Percentiles rank a stretch among this genome's conserved stretches.
These are phyloP conservation scores for Nematodospora anomalae DNA, from an alignment of 1,139 yeast genomes.

Conservation along the genomic window DNA sequence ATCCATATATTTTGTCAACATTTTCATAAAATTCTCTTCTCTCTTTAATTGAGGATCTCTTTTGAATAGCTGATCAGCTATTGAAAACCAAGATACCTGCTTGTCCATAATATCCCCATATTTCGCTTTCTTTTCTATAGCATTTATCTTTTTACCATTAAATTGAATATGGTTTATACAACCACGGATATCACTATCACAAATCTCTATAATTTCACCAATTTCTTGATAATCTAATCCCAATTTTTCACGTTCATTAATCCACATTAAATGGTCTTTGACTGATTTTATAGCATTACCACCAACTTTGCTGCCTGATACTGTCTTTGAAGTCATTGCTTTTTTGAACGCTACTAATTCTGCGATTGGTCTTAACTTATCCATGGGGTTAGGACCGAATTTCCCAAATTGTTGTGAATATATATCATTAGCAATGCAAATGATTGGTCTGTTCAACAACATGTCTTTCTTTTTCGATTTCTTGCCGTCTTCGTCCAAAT, in stretches of 20 bases:
- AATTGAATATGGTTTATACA: slow-evolving; percentile 85
- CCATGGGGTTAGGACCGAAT: slow-evolving; percentile 51
- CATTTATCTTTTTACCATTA: slow-evolving; percentile 32
- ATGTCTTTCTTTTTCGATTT: slow-evolving; percentile 30
- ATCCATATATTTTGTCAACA: slow-evolving; percentile 35
- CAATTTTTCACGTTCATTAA: slow-evolving; percentile 33
- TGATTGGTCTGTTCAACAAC: slow-evolving; percentile 74
- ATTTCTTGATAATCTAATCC: slow-evolving; percentile 35
- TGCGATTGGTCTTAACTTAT: slow-evolving; percentile 67
- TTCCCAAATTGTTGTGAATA: slow-evolving; percentile 50
- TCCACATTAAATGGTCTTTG: slow-evolving; percentile 40
- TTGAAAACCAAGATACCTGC: slow-evolving; percentile 59
- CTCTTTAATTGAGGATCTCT: slow-evolving; percentile 49
- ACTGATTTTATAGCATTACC: slow-evolving; percentile 40
- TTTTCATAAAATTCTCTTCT: slow-evolving; percentile 45
- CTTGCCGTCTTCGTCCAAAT: slow-evolving; percentile 13
- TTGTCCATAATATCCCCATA: slow-evolving; percentile 43
- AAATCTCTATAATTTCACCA: slow-evolving; percentile 59
- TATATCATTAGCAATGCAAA: slow-evolving; percentile 88
- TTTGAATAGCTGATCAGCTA: slow-evolving; percentile 55
- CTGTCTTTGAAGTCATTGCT: slow-evolving; percentile 49
- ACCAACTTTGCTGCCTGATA: slow-evolving; percentile 31
- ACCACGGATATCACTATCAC: slow-evolving; percentile 85
- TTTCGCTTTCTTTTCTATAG: slow-evolving; percentile 13
- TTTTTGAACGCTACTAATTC: slow-evolving; percentile 69